Evolutionary conservation across 2,329 filamentous ascomycete genomes (phyloP).

Genomic region (Cladophialophora bantiana): DNA sequence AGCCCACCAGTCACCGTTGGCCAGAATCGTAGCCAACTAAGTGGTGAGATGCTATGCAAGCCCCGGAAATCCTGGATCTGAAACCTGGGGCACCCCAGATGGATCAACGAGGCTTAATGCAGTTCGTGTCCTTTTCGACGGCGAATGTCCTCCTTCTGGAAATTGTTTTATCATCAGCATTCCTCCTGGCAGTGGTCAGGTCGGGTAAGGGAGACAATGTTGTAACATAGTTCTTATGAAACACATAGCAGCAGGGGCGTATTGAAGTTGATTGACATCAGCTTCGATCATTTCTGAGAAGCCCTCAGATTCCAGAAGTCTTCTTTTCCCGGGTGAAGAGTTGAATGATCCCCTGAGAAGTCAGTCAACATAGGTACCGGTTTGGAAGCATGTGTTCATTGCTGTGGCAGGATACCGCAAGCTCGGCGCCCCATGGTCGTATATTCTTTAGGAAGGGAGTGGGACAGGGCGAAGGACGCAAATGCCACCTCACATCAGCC

Average conservation of each 20-base stretch:
- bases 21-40: background rate
- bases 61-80: constrained; percentile 1
- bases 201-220: constrained; percentile 21
- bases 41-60: background rate
- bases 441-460: background rate
- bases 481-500: background rate
- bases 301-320: background rate
- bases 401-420: background rate
- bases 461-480: background rate
- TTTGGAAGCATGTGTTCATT: background rate
- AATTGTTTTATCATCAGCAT: constrained; percentile 15
- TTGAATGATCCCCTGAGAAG: background rate
- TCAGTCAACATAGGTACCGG: background rate
- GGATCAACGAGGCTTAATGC: constrained; percentile 8
- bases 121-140: background rate
- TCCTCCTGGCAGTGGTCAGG: constrained; percentile 25
- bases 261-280: background rate
- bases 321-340: background rate
- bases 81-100: constrained; percentile 1
- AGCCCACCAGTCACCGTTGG: background rate
- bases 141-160: constrained; percentile 7
- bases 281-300: background rate
- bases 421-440: background rate
- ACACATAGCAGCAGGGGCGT: background rate
- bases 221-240: constrained; percentile 22